These are phyloP conservation scores for Ormosia semicastrata DNA, from an alignment of 306 rosid species.

Conservation along the genomic window DNA sequence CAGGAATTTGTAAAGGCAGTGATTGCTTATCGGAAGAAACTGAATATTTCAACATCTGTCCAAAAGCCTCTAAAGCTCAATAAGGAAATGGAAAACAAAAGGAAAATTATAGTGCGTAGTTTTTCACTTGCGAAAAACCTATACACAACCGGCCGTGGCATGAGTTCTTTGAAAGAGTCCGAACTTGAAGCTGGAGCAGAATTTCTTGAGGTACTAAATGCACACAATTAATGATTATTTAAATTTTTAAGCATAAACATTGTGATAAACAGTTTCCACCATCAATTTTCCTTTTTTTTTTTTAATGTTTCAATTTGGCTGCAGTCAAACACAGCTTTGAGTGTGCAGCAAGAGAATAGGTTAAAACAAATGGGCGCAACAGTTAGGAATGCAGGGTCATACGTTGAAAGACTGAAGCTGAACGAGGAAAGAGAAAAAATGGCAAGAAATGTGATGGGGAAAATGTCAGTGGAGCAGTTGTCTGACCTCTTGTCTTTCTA, in stretches of 20 bases:
- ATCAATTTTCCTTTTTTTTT: neutral
- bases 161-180: slow-evolving; percentile 41
- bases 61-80: slow-evolving; percentile 49
- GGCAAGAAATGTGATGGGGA: slow-evolving; percentile 68
- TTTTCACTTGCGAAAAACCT: slow-evolving; percentile 66
- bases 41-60: slow-evolving; percentile 34
- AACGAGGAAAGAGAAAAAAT: slow-evolving; percentile 60
- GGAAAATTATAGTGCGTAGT: slow-evolving; percentile 55
- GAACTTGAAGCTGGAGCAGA: slow-evolving; percentile 73
- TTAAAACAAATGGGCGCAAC: slow-evolving; percentile 94
- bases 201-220: slow-evolving; percentile 62
- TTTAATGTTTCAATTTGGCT: neutral
- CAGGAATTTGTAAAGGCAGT: slow-evolving; percentile 97
- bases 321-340: slow-evolving; percentile 77
- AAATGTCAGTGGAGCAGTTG: slow-evolving; percentile 73
- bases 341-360: slow-evolving; percentile 71
- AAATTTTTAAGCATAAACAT: neutral
- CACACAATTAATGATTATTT: neutral
- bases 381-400: slow-evolving; percentile 77
- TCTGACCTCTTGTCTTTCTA: slow-evolving; percentile 83
- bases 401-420: slow-evolving; percentile 51
- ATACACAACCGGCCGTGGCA: slow-evolving; percentile 43
- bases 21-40: slow-evolving; percentile 64
- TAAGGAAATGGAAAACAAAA: slow-evolving; percentile 67
- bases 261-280: neutral